These are phyloP conservation scores for Saturnispora ahearnii DNA, from an alignment of 805 yeast species.

Conservation along the genomic window DNA sequence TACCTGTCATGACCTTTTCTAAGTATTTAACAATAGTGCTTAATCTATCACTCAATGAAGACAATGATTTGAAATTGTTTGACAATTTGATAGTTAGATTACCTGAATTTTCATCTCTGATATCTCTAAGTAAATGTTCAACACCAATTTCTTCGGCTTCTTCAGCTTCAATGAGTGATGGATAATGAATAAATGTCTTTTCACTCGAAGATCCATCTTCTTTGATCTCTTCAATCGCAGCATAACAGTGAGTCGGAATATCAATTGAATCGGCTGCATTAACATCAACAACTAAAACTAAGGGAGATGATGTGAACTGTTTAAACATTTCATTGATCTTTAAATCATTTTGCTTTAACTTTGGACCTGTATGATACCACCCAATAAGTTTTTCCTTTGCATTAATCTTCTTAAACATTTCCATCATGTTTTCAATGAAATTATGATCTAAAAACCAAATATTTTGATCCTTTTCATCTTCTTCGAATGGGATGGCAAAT, in stretches of 20 bases:
- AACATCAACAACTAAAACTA: conserved; percentile 85
- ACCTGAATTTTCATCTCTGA: conserved; percentile 95
- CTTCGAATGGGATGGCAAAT: conserved; percentile 97
- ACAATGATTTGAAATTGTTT: conserved; percentile 77
- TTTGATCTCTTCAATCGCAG: conserved; percentile 89
- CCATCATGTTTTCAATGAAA: conserved; percentile 91
- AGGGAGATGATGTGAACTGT: conserved; percentile 70
- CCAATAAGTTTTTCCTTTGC: conserved; percentile 95
- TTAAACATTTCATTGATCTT: conserved; percentile 87
- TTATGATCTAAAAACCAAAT: conserved; percentile 98
- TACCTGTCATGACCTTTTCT: conserved; percentile 58
- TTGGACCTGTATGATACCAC: conserved; percentile 99
- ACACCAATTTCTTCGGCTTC: conserved; percentile 99
- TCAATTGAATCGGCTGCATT: conserved; percentile 71
- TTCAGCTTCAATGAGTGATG: conserved; percentile 90
- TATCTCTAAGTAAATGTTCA: conserved; percentile 89
- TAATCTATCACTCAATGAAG: conserved; percentile 75
- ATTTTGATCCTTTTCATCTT: conserved; percentile 80
- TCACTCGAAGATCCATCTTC: conserved; percentile 93
- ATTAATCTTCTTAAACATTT: conserved; percentile 95
- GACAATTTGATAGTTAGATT: conserved; percentile 79
- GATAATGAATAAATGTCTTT: conserved; percentile 86
- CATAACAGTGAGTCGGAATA: conserved; percentile 91
- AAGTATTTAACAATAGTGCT: conserved; percentile 71
- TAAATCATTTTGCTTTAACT: conserved; percentile 76